Evolutionary conservation across 2,329 filamentous ascomycete species (phyloP).

Genomic region (Fusarium pilosicola): DNA sequence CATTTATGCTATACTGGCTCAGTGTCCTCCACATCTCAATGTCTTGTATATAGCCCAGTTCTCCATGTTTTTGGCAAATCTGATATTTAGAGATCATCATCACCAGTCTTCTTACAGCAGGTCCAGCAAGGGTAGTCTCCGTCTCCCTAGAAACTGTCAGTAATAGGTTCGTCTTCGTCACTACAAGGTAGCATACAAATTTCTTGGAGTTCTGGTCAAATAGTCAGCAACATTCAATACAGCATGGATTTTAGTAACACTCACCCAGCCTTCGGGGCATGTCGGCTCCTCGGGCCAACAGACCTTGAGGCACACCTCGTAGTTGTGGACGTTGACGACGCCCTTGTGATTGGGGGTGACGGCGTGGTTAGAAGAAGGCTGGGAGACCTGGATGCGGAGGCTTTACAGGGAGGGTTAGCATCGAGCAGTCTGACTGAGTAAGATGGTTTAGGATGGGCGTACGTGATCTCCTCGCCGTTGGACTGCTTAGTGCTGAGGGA

Average conservation of each 20-base stretch:
- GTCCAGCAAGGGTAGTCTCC: constrained; percentile 14
- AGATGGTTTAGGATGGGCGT: background rate
- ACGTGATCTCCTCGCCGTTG: constrained; percentile 31
- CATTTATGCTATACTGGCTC: background rate
- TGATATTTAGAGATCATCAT: background rate
- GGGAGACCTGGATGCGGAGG: constrained; percentile 26
- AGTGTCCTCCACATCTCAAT: accelerated
- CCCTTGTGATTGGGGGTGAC: background rate
- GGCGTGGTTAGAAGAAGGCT: background rate
- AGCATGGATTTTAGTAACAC: accelerated
- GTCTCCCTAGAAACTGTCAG: constrained; percentile 1
- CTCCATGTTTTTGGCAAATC: accelerated
- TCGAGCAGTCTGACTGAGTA: accelerated
- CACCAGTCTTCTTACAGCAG: background rate
- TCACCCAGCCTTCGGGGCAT: constrained; percentile 25
- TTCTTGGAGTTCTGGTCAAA: background rate
- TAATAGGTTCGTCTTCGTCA: accelerated
- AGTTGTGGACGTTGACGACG: background rate
- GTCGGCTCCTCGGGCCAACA: background rate
- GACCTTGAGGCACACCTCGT: background rate
- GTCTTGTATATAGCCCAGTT: accelerated
- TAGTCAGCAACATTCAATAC: background rate
- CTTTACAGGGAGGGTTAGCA: accelerated
- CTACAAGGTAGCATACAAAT: background rate
- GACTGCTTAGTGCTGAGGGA: background rate